phyloP scores from a whole-genome alignment of 208 protist genomes.

The Trypanosoma lewisi region DNA sequence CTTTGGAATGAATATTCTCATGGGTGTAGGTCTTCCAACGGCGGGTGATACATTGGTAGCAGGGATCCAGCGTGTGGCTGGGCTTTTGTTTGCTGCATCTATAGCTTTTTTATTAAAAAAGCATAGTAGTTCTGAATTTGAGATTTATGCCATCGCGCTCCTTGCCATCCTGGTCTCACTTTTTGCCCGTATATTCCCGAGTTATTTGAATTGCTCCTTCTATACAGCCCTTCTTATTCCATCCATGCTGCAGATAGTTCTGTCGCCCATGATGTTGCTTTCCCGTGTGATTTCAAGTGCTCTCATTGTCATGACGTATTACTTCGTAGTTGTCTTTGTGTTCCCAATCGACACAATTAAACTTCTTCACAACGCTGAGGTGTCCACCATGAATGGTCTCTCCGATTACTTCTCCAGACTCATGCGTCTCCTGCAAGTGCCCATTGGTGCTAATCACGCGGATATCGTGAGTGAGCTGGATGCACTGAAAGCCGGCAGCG shows the following conservation, averaged over 20 bases:
- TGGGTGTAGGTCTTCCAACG: constrained; percentile 53
- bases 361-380: constrained; percentile 39
- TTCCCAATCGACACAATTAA: constrained; percentile 63
- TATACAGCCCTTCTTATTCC: constrained; percentile 49
- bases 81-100: constrained; percentile 44
- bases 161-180: constrained; percentile 39
- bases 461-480: constrained; percentile 23
- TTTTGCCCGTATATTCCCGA: constrained; percentile 34
- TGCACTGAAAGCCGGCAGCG: constrained; percentile 20
- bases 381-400: constrained; percentile 29
- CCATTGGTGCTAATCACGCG: constrained; percentile 14
- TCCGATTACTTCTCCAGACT: constrained; percentile 35
- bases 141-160: constrained; percentile 32
- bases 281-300: constrained; percentile 46
- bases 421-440: constrained; percentile 32
- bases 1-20: constrained; percentile 73
- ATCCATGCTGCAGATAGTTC: constrained; percentile 29
- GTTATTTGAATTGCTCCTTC: constrained; percentile 43
- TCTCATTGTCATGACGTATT: constrained; percentile 72
- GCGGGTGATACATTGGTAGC: constrained; percentile 54
- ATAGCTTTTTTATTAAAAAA: constrained; percentile 45
- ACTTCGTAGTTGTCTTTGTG: constrained; percentile 62
- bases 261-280: constrained; percentile 31
- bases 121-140: constrained; percentile 32
- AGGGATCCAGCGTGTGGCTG: constrained; percentile 55